Base-by-base conservation (phyloP, 106 monocot species). In the Apostasia ramifera region DNA sequence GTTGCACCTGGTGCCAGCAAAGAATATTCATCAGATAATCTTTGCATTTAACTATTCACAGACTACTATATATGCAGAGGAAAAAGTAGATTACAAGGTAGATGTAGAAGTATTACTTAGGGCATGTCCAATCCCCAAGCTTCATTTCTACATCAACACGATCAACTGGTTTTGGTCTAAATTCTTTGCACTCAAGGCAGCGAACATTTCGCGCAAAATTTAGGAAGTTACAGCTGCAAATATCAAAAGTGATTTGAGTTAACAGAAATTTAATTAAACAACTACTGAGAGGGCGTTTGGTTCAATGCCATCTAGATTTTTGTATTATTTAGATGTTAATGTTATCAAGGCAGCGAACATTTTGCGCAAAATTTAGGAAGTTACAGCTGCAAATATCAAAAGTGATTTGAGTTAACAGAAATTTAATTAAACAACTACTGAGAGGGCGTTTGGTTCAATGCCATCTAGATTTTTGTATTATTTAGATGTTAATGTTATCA, bases 71-170 rank as follows among this genome's bases (percentile, higher is more conserved):
- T 61, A 42, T 26, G 2, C 38, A 42, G 37, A 40, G 39, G 55
- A 50, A 49, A 15, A 53, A 15, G 37, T 1, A 49, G 52, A 44
- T 10, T 26, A 40, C 48, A 12, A 64, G 37, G 44, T 40, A 45
- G 6, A 3, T 10, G 38, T 9, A 10, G 15, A 41, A 68, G 8
- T 0, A 8, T 57, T 84, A 97, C 97, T 77, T 48, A 63, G 79
- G 73, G 53, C 97, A 98, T 65, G 58, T 92, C 97, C 97, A 98
- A 60, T 98, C 97, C 10, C 95, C 95, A 56, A 73, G 69, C 70
- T 93, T 98, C 92, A 90, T 98, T 77, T 92, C 89, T 43, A 45
- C 6, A 12, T 43, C 42, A 8, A 39, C 43, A 6, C 44, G 42
- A 26, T 81, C 68, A 41, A 78, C 86, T 41, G n/a, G 75, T 48